phyloP scores from a whole-genome alignment of 768 basidiomycete genomes.

The Harrya chromipes region DNA sequence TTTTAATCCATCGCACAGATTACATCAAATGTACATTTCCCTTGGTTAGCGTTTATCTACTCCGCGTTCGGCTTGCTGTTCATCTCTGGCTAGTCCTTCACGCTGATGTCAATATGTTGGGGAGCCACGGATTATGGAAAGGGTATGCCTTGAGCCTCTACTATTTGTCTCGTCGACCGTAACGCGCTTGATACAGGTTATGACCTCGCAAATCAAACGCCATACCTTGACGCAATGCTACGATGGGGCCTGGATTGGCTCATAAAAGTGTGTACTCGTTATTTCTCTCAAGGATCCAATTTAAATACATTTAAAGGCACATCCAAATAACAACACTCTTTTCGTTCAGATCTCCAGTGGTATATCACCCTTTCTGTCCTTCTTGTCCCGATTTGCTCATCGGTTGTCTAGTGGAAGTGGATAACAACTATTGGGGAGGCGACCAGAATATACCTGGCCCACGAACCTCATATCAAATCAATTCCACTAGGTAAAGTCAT shows the following conservation, averaged over 20 bases:
- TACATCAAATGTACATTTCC: conserved; percentile 89
- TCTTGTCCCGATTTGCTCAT: conserved; percentile 1
- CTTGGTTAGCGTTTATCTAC: conserved; percentile 45
- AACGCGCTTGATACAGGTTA: conserved; percentile 49
- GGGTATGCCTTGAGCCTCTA: conserved; percentile 40
- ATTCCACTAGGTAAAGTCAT: conserved; percentile 49
- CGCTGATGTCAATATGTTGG: conserved; percentile 87
- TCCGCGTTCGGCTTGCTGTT: background rate
- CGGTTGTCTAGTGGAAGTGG: conserved; percentile 46
- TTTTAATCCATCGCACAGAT: conserved; percentile 41
- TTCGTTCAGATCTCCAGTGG: conserved; percentile 74
- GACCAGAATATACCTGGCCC: conserved; percentile 73
- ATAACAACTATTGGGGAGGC: conserved; percentile 88
- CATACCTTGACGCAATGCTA: conserved; percentile 87
- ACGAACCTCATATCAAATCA: conserved; percentile 77
- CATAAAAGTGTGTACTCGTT: conserved; percentile 60
- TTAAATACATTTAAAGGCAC: conserved; percentile 51
- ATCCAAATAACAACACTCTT: conserved; percentile 67
- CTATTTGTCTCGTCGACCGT: background rate
- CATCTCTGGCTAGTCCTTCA: conserved; percentile 54
- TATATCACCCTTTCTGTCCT: conserved; percentile 22
- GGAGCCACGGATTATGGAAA: conserved; percentile 80
- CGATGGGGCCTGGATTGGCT: conserved; percentile 93
- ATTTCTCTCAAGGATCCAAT: background rate
- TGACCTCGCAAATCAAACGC: conserved; percentile 80